These are phyloP conservation scores for Exophiala dermatitidis DNA, from an alignment of 2,329 filamentous ascomycete genomes.

Conservation along the genomic window DNA sequence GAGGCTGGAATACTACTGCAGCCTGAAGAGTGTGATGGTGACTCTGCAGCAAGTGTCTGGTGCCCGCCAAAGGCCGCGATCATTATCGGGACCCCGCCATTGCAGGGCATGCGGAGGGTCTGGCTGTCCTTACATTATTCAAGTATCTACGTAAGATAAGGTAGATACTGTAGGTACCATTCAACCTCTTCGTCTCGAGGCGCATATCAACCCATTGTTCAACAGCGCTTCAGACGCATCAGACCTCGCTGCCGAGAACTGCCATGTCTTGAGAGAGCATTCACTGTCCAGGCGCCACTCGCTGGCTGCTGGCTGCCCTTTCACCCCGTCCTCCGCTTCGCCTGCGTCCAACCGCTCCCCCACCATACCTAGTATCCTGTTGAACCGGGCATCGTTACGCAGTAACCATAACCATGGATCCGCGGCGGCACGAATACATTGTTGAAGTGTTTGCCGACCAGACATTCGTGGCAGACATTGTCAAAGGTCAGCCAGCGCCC, in stretches of 20 bases:
- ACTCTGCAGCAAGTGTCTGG: neutral
- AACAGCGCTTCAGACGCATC: constrained; percentile 7
- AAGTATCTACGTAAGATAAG: neutral
- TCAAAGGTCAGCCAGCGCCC: constrained; percentile 61
- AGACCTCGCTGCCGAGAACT: constrained; percentile 6
- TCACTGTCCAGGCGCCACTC: constrained; percentile 23
- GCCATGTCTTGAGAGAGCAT: constrained; percentile 20
- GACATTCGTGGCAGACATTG: constrained; percentile 79
- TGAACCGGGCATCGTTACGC: neutral
- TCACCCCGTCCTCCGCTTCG: constrained; percentile 4
- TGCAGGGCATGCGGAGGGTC: neutral
- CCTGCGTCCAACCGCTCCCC: constrained; percentile 4
- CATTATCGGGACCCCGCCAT: neutral
- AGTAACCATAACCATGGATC: constrained; percentile 27
- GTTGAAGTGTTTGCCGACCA: constrained; percentile 92
- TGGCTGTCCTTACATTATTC: neutral
- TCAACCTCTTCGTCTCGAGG: neutral
- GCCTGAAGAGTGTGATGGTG: no score
- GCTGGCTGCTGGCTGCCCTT: constrained; percentile 21
- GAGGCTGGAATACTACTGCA: no score
- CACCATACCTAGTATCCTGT: constrained; percentile 2
- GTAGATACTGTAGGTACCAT: neutral
- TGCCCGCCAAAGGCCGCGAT: neutral
- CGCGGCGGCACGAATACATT: constrained; percentile 73
- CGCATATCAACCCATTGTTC: neutral